Evolutionary conservation across 2,329 filamentous ascomycete species (phyloP).

Genomic region (Botrytis medusae): DNA sequence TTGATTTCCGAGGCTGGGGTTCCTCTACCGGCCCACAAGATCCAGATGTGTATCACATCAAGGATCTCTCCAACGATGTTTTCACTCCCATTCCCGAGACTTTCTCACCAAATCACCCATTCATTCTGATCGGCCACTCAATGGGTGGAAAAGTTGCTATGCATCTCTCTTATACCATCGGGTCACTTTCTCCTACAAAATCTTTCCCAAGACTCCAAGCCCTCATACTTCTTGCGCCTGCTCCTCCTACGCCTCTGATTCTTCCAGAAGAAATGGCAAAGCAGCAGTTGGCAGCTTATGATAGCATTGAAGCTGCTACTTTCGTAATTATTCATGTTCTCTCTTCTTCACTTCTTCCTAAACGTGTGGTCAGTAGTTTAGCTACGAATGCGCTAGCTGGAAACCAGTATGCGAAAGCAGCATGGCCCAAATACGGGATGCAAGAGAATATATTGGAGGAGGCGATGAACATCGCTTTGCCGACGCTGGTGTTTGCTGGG

Average conservation of each 20-base stretch:
- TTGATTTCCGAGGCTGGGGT: constrained; percentile 44
- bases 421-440: constrained; percentile 42
- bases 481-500: constrained; percentile 38
- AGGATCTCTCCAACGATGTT: constrained; percentile 31
- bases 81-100: constrained; percentile 31
- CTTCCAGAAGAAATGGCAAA: constrained; percentile 40
- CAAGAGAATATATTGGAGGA: constrained; percentile 38
- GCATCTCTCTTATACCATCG: neutral
- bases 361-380: constrained; percentile 22
- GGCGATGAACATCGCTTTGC: constrained; percentile 30
- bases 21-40: constrained; percentile 38
- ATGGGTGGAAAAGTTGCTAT: constrained; percentile 44
- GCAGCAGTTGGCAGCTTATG: constrained; percentile 42
- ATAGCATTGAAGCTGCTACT: constrained; percentile 34
- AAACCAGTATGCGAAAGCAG: constrained; percentile 37
- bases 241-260: constrained; percentile 39
- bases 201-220: constrained; percentile 31
- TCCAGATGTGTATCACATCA: constrained; percentile 38
- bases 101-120: constrained; percentile 24
- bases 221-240: constrained; percentile 30
- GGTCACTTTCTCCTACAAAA: neutral
- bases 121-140: constrained; percentile 43
- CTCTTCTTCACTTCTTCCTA: constrained; percentile 27
- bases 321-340: constrained; percentile 42
- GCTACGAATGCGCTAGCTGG: constrained; percentile 39